Evolutionary conservation across 78 protist genomes (phyloP), one percentile per base, ranked within the genome.

Genomic region (Dictyostelium purpureum): DNA sequence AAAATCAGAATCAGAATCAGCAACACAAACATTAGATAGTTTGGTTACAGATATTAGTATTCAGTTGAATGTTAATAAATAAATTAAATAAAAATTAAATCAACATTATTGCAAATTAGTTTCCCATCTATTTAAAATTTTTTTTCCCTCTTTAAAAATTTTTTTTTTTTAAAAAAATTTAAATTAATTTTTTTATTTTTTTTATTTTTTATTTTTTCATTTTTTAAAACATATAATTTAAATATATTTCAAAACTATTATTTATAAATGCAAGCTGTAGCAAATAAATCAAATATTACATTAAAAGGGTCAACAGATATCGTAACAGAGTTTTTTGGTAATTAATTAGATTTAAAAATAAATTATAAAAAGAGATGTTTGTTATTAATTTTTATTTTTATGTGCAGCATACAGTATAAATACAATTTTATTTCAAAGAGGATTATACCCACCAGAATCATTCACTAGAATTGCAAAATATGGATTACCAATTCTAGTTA

Each of bases 301-400:
- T 87, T 99, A 24, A 79, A 91, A n/a, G 99, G 99, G 0, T 96
- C 98, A 11, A 81, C 97, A 1, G 96, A 83, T n/a, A 98, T 98
- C 28, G 99, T 99, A 74, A 77, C 98, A 0, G 99, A 99, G 63
- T 99, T 97, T 67, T 98, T 99, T 89, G 95, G 98, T 87, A 51
- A 0, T 76, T 5, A 1, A 12, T 38, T 10, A 31, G 3, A 31
- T 9, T 7, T 43, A 43, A 4, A 43, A 9, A 9, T 43, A 43
- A 43, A 43, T 43, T 7, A 43, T 43, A 43, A 9, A 43, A 7
- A 7, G 49, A 43, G 3, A 24, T 33, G n/a, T 4, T 6, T 33
- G 9, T 4, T 21, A 40, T 42, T 21, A 14, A 87, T 7, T 65
- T 26, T 24, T 56, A 9, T 42, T 63, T 12, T 28, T 59, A 40